Conservation (phyloP, 1,284 basidiomycete genomes). For the Leucoagaricus sp. region DNA sequence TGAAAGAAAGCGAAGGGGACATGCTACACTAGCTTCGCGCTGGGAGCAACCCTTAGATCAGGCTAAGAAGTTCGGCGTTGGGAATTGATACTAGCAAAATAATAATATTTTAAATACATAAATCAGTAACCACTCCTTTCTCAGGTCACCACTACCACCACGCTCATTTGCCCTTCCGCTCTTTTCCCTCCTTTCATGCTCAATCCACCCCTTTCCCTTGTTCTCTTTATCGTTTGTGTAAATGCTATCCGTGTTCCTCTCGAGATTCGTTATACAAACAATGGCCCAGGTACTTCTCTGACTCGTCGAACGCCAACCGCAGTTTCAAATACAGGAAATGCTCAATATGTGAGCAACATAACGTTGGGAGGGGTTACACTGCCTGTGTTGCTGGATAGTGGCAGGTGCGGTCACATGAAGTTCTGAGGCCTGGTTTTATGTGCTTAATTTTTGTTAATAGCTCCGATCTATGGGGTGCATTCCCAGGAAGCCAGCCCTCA, state of each 20-base stretch:
- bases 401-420: constrained; percentile 41
- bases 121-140: not conserved
- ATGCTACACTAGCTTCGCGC: not conserved
- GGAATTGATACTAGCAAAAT: not conserved
- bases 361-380: constrained; percentile 51
- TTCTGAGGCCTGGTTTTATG: not conserved
- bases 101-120: not conserved
- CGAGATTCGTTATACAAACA: constrained; percentile 34
- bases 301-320: constrained; percentile 36
- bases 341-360: constrained; percentile 60
- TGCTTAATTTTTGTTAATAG: constrained; percentile 30
- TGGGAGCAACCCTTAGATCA: constrained; percentile 3
- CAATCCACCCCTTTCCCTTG: constrained; percentile 36
- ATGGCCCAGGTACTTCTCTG: constrained; percentile 21
- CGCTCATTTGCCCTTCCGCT: constrained; percentile 9
- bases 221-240: constrained; percentile 24
- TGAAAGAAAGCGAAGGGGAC: not conserved
- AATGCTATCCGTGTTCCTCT: constrained; percentile 53
- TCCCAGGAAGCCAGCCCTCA: constrained; percentile 45
- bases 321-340: constrained; percentile 61
- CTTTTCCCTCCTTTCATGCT: constrained; percentile 31
- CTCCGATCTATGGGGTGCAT: constrained; percentile 67
- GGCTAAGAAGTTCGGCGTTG: not conserved
- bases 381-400: constrained; percentile 59
- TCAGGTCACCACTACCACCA: constrained; percentile 6